phyloP scores from a whole-genome alignment of 192 early-diverging fungal genomes.

The Spizellomyces sp. region DNA sequence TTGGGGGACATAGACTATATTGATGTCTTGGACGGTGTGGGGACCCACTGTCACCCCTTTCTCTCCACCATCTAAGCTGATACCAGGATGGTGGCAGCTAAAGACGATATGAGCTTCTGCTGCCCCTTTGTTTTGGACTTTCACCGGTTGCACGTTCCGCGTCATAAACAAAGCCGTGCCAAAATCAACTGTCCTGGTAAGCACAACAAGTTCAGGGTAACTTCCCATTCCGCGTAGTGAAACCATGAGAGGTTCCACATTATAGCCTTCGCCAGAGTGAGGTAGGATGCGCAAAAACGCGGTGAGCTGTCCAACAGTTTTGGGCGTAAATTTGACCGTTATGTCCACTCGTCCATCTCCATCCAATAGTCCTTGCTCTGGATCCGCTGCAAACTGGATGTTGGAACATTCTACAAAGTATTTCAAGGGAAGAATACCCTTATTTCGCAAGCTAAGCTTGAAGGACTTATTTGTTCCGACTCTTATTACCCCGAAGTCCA shows the following conservation, averaged over 20 bases:
- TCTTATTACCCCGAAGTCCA: conserved; percentile 55
- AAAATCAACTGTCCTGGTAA: conserved; percentile 58
- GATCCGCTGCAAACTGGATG: conserved; percentile 52
- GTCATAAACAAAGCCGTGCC: conserved; percentile 56
- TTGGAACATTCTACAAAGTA: conserved; percentile 55
- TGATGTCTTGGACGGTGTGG: conserved; percentile 45
- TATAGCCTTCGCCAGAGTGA: conserved; percentile 24
- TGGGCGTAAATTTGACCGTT: conserved; percentile 49
- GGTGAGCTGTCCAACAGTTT: conserved; percentile 36
- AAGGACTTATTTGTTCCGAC: conserved; percentile 46
- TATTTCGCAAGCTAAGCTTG: conserved; percentile 41
- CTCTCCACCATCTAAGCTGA: conserved; percentile 40
- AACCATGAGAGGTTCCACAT: conserved; percentile 41
- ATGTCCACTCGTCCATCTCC: conserved; percentile 52
- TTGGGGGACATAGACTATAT: conserved; percentile 53
- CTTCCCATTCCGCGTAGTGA: conserved; percentile 48
- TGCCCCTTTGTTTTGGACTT: conserved; percentile 56
- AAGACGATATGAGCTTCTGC: conserved; percentile 60
- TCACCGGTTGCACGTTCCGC: conserved; percentile 44
- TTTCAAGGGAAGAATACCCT: conserved; percentile 50
- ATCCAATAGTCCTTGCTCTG: conserved; percentile 58
- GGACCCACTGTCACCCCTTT: conserved; percentile 36
- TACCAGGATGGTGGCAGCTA: conserved; percentile 52
- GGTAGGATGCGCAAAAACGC: conserved; percentile 41
- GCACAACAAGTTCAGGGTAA: conserved; percentile 58